phyloP scores from a whole-genome alignment of 331 rosid genomes.

The Acacia pycnantha region DNA sequence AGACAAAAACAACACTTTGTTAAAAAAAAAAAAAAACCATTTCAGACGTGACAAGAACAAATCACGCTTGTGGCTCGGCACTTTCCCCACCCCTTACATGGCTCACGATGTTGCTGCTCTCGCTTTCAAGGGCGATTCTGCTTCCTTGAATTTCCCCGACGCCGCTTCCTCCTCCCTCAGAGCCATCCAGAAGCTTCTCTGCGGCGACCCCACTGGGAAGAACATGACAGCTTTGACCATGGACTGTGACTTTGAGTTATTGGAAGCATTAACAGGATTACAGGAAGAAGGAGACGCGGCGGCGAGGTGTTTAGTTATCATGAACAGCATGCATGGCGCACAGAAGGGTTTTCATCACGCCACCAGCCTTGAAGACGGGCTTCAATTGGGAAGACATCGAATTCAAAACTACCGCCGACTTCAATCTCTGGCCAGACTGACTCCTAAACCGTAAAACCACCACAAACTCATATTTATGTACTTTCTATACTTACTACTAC shows the following conservation, averaged over 20 bases:
- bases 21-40: background rate
- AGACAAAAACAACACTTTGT: background rate
- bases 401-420: conserved; percentile 29
- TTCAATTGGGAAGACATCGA: conserved; percentile 52
- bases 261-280: background rate
- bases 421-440: conserved; percentile 43
- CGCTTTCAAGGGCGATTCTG: background rate
- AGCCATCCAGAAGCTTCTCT: conserved; percentile 28
- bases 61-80: conserved; percentile 44
- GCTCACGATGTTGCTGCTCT: background rate
- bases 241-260: background rate
- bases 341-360: conserved; percentile 80
- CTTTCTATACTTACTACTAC: background rate
- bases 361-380: conserved; percentile 60
- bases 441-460: background rate
- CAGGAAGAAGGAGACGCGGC: background rate
- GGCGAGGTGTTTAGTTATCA: background rate
- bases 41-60: conserved; percentile 26
- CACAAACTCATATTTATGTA: too few species aligned
- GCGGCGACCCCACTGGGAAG: background rate
- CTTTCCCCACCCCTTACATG: conserved; percentile 44
- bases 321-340: conserved; percentile 69
- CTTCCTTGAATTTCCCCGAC: background rate
- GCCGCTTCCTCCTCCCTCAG: conserved; percentile 3
- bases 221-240: background rate